Percentiles rank a stretch among this genome's conserved stretches.
Conservation (phyloP, 2,329 filamentous ascomycete species). For the Fragosphaeria purpurea region DNA sequence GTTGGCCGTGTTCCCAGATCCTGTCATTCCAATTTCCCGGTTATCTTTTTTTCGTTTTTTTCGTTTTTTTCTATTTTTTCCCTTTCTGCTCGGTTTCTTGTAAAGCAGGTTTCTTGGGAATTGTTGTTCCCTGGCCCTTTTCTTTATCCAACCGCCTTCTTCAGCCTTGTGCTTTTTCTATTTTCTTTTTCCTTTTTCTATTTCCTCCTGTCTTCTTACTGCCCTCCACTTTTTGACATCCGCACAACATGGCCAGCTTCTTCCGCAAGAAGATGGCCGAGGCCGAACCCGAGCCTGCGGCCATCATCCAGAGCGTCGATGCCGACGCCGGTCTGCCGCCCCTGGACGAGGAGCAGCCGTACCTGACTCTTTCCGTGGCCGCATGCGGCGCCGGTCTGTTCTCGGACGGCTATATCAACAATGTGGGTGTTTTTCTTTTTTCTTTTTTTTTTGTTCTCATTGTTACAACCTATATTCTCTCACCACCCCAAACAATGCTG, state of each 20-base stretch:
- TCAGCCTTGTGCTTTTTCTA: too few relatives aligned
- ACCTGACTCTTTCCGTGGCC: constrained; percentile 54
- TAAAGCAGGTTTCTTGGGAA: too few relatives aligned
- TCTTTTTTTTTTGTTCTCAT: neutral
- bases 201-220: too few relatives aligned
- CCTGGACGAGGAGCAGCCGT: neutral
- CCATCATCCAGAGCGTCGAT: neutral
- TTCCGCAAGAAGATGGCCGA: constrained; percentile 1
- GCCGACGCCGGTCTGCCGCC: constrained; percentile 1
- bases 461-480: neutral
- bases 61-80: too few relatives aligned
- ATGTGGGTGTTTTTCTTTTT: constrained; percentile 35
- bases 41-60: too few relatives aligned
- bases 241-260: constrained; percentile 4
- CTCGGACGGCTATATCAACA: constrained; percentile 86
- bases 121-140: too few relatives aligned
- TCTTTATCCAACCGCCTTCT: too few relatives aligned
- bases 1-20: too few relatives aligned
- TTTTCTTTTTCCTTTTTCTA: too few relatives aligned
- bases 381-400: constrained; percentile 86
- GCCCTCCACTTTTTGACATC: too few relatives aligned
- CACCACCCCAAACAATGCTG: neutral
- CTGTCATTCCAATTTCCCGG: too few relatives aligned
- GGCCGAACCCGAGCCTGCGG: neutral
- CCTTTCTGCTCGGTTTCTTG: too few relatives aligned